phyloP scores from a whole-genome alignment of 2,329 filamentous ascomycete genomes.

The Colletotrichum sp. region DNA sequence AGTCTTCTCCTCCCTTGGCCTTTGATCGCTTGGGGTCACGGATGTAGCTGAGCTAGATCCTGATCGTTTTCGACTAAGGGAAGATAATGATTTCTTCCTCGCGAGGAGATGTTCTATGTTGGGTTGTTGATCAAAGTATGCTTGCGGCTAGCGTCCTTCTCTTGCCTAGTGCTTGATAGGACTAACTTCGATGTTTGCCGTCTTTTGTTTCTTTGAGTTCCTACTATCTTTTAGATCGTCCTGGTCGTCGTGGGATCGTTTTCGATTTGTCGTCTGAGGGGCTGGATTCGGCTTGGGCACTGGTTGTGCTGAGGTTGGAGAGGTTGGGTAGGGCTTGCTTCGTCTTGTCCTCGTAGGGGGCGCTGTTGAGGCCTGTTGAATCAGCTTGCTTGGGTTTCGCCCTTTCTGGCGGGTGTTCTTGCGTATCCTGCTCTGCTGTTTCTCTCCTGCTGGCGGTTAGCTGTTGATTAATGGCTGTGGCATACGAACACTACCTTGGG shows the following conservation, averaged over 20 bases:
- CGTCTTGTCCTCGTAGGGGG: background rate
- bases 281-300: background rate
- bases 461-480: background rate
- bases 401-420: background rate
- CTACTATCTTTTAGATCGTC: background rate
- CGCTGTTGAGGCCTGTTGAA: background rate
- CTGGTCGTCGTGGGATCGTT: background rate
- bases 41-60: background rate
- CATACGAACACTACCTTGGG: background rate
- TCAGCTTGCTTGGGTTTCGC: background rate
- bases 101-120: background rate
- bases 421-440: background rate
- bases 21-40: slow-evolving; percentile 40
- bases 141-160: background rate
- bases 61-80: background rate
- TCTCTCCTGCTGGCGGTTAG: background rate
- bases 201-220: background rate
- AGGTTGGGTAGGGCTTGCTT: background rate
- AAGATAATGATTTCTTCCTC: background rate
- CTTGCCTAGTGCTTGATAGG: background rate
- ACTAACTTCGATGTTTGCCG: background rate
- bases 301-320: background rate
- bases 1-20: slow-evolving; percentile 41
- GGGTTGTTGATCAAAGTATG: background rate
- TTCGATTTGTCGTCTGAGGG: background rate